Evolutionary conservation across 2,329 filamentous ascomycete genomes (phyloP), one percentile per base, ranked within the genome.

Genomic region (Alternaria incomplexa): DNA sequence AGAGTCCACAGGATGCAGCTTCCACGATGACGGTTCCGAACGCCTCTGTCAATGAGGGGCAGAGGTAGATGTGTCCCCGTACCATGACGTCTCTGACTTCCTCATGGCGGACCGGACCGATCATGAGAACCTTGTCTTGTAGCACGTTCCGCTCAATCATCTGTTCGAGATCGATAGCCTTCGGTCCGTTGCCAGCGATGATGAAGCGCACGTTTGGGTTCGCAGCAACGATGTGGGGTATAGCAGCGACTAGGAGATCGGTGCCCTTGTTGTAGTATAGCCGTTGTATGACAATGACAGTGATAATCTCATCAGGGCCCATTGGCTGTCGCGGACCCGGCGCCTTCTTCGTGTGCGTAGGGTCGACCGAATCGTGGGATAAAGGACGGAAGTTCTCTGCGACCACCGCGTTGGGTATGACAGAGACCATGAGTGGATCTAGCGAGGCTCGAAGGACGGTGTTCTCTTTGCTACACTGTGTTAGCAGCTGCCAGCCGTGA

Each of bases 201-300:
- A 99, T 93, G 81, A 99, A 99, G 61, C 93, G 92, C 1, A 97
- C 96, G 77, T 98, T 96, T 1, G 93, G 91, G 77, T 99, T 92
- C 13, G 90, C 88, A 53, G 93, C 91, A 26, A 98, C 87, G 56
- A 99, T 97, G 51, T 94, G 90, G 1, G 96, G 96, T 57, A 99
- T 97, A 5, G 93, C 93, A 11, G 95, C 96, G 23, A 97, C 97
- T n/a, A 99, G 87, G 0, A 99, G 88, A 78, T 99, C 96, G 1
- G 93, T 98, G 63, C 96, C 96, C 79, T 99, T 99, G 82, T 99
- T 99, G 81, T 98, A 98, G 81, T 98, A 99, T 1, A 99, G 88
- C 20, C 96, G 93, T 9, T 94, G 97, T 65, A 99, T 97, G 20
- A 99, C 95, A 2, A 99, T 93, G 62, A 99, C 97, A 8, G 93